These are phyloP conservation scores for Williopsis jadinii DNA, from an alignment of 1,139 yeast species.

Conservation along the genomic window DNA sequence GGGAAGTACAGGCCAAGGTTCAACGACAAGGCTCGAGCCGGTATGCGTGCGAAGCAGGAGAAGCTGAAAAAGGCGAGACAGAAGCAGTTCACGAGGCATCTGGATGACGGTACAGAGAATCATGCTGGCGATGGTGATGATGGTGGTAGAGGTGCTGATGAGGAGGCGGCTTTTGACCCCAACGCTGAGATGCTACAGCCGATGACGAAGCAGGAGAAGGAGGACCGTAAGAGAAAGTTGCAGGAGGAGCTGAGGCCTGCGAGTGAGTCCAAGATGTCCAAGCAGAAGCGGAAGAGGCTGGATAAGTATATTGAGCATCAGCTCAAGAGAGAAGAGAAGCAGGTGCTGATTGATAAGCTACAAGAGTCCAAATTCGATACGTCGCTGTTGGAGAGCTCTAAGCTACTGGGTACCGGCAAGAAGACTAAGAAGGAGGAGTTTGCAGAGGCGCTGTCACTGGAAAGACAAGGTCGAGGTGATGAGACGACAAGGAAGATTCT, in stretches of 20 bases:
- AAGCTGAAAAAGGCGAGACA: conserved; percentile 63
- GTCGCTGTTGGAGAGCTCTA: conserved; percentile 58
- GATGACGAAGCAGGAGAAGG: conserved; percentile 46
- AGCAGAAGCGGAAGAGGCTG: conserved; percentile 67
- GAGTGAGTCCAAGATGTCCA: conserved; percentile 60
- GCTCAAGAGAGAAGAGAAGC: conserved; percentile 82
- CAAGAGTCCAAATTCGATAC: conserved; percentile 71
- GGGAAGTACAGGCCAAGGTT: conserved; percentile 76
- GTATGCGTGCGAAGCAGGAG: conserved; percentile 77
- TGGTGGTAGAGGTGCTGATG: conserved; percentile 23
- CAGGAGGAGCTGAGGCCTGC: conserved; percentile 52
- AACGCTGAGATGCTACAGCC: conserved; percentile 57
- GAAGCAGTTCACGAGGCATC: conserved; percentile 51
- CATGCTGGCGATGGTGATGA: conserved; percentile 28
- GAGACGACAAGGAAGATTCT: conserved; percentile 56
- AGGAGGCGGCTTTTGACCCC: conserved; percentile 33
- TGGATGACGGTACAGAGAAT: conserved; percentile 30
- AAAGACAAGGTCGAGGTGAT: conserved; percentile 64
- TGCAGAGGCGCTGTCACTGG: conserved; percentile 68
- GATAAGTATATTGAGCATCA: conserved; percentile 85
- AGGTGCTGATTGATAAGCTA: conserved; percentile 65
- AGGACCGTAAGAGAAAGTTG: conserved; percentile 57
- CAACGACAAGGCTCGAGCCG: conserved; percentile 81
- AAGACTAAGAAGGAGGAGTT: conserved; percentile 67
- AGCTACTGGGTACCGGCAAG: conserved; percentile 70